These are phyloP conservation scores for Eucalyptus cloeziana DNA, from an alignment of 345 rosid genomes.

Conservation along the genomic window DNA sequence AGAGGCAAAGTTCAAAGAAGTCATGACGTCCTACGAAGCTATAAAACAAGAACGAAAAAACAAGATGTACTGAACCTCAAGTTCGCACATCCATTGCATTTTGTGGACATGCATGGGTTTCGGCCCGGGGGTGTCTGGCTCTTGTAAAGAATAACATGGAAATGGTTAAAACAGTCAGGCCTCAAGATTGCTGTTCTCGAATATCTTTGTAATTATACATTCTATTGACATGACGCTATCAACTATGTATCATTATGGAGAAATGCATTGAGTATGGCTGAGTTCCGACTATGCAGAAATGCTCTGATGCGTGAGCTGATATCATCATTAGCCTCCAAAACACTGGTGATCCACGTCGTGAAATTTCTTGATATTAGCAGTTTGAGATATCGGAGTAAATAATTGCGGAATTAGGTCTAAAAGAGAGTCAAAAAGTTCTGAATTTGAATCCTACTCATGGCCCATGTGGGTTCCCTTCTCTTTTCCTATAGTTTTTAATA, in stretches of 20 bases:
- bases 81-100: neutral
- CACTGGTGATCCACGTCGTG: neutral
- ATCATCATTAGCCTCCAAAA: neutral
- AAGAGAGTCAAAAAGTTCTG: neutral
- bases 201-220: neutral
- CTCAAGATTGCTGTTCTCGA: neutral
- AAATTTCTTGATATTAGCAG: neutral
- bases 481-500: neutral
- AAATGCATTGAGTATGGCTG: neutral
- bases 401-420: neutral
- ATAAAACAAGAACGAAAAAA: slow-evolving; percentile 53
- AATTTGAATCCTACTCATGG: neutral
- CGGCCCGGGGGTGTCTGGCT: neutral
- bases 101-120: neutral
- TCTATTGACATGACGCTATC: neutral
- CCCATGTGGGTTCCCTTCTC: neutral
- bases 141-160: neutral
- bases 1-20: slow-evolving; percentile 91
- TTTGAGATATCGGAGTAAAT: neutral
- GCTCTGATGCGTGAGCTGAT: neutral
- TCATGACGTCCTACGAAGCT: slow-evolving; percentile 80
- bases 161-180: neutral
- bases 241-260: neutral
- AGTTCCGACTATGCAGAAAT: neutral
- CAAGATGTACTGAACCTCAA: neutral